These are phyloP conservation scores for Aspergillus sp. DNA, from an alignment of 2,329 filamentous ascomycete species.

Conservation along the genomic window DNA sequence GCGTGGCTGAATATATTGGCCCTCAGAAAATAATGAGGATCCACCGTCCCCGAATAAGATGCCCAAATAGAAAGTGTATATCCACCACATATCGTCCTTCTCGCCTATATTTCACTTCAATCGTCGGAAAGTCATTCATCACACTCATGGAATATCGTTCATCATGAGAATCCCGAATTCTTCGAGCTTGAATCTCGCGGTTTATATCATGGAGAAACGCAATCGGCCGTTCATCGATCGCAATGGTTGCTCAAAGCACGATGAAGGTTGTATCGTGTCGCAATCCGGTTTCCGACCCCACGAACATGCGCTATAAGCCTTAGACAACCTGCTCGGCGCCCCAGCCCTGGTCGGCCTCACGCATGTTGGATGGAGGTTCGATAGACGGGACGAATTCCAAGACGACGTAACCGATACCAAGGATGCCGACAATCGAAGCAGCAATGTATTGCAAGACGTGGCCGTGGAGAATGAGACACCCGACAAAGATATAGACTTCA, in stretches of 20 bases:
- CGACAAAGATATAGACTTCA: slow-evolving; percentile 95
- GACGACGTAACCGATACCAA: slow-evolving; percentile 74
- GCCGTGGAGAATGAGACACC: slow-evolving; percentile 75
- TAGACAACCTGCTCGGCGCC: slow-evolving; percentile 72
- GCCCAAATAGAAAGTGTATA: not conserved
- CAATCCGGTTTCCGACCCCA: not conserved
- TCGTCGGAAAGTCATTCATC: slow-evolving; percentile 22
- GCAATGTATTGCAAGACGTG: slow-evolving; percentile 69
- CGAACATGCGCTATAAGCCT: not conserved
- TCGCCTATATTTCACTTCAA: slow-evolving; percentile 9
- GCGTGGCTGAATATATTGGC: not conserved
- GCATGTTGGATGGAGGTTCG: slow-evolving; percentile 79
- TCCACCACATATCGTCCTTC: not conserved
- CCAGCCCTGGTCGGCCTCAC: slow-evolving; percentile 73
- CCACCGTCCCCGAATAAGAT: not conserved
- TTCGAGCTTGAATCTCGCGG: slow-evolving; percentile 1
- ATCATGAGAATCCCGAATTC: slow-evolving; percentile 11
- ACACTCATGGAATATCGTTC: slow-evolving; percentile 24
- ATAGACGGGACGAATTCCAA: slow-evolving; percentile 78
- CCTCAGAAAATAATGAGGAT: not conserved
- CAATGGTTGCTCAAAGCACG: not conserved
- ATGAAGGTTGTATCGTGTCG: not conserved
- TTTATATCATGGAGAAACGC: slow-evolving; percentile 1
- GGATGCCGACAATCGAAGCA: slow-evolving; percentile 72
- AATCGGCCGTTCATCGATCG: slow-evolving; percentile 1